A percentile compares a stretch with the other conserved stretches of the same genome.
Conservation (phyloP, 345 rosid species). For the Moricandia arvensis region DNA sequence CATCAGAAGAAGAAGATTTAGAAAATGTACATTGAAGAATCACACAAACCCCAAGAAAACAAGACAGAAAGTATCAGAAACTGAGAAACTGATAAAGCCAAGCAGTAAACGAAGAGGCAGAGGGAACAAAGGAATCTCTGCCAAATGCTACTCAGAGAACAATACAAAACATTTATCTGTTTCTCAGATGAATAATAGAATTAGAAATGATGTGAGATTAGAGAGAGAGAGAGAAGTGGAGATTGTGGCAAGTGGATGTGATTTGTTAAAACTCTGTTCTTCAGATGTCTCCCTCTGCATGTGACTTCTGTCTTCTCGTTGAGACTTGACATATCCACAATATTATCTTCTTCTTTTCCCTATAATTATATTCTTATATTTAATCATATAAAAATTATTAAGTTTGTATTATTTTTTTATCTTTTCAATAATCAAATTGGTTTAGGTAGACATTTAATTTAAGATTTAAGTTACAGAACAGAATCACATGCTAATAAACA, state of each 20-base stretch:
- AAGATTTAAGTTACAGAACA: not conserved
- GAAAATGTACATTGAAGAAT: slow-evolving; percentile 20
- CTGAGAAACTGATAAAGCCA: slow-evolving; percentile 5
- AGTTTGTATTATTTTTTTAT: not conserved
- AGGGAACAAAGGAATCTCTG: slow-evolving; percentile 38
- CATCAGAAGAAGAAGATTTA: not conserved
- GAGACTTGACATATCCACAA: not conserved
- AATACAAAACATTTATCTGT: slow-evolving; percentile 21
- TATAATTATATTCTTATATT: not conserved
- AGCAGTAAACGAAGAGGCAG: slow-evolving; percentile 19
- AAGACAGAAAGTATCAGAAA: slow-evolving; percentile 22
- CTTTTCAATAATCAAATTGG: not conserved
- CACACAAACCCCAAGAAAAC: not conserved
- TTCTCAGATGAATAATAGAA: slow-evolving; percentile 1
- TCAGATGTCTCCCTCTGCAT: slow-evolving; percentile 55
- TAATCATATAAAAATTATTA: not conserved
- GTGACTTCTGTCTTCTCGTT: slow-evolving; percentile 47
- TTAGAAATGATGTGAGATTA: slow-evolving; percentile 5
- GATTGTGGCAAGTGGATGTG: slow-evolving; percentile 64
- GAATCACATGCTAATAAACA: slow-evolving; percentile 19
- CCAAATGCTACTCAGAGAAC: slow-evolving; percentile 25
- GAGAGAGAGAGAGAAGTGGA: slow-evolving; percentile 8
- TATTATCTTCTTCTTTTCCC: slow-evolving; percentile 16
- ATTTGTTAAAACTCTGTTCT: slow-evolving; percentile 21
- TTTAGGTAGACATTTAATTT: not conserved